Conservation (phyloP, 106 monocot species). For the Xerophyta viscosa region DNA sequence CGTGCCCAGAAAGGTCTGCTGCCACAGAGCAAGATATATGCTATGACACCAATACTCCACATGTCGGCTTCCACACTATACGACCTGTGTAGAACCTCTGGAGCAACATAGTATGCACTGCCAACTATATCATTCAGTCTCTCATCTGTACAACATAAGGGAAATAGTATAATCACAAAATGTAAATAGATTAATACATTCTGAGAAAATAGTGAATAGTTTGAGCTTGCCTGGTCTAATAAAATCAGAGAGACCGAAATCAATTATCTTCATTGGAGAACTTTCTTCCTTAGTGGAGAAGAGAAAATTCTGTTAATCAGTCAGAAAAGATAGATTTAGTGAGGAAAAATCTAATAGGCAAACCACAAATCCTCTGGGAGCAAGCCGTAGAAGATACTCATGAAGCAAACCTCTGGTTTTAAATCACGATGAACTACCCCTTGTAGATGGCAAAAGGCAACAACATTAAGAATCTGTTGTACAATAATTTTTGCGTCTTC, state of each 20-base stretch:
- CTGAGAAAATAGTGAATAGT: too few relatives aligned
- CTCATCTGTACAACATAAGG: slow-evolving; percentile 7
- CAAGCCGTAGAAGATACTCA: slow-evolving; percentile 1
- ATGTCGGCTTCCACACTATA: slow-evolving; percentile 21
- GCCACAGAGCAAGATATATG: slow-evolving; percentile 17
- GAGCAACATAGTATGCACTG: slow-evolving; percentile 23
- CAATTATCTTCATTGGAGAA: slow-evolving; percentile 60
- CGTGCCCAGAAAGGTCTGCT: slow-evolving; percentile 22
- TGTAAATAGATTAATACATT: too few relatives aligned
- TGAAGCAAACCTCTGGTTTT: slow-evolving; percentile 72
- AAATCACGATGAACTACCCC: slow-evolving; percentile 80
- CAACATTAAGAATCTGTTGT: slow-evolving; percentile 59
- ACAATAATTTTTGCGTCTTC: slow-evolving; percentile 72
- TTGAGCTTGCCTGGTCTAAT: slow-evolving; percentile 41
- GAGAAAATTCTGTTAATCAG: slow-evolving; percentile 52
- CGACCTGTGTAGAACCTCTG: slow-evolving; percentile 17
- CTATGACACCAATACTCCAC: slow-evolving; percentile 20
- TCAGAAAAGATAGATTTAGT: neutral
- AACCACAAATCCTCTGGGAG: neutral
- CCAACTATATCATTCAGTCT: slow-evolving; percentile 21
- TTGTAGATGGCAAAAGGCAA: slow-evolving; percentile 81
- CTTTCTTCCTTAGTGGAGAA: slow-evolving; percentile 51
- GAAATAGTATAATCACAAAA: neutral
- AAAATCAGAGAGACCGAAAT: slow-evolving; percentile 77
- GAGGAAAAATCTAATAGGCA: neutral